Evolutionary conservation across 352 stramenopile species (phyloP).

Genomic region (Aphanomyces euteiches): DNA sequence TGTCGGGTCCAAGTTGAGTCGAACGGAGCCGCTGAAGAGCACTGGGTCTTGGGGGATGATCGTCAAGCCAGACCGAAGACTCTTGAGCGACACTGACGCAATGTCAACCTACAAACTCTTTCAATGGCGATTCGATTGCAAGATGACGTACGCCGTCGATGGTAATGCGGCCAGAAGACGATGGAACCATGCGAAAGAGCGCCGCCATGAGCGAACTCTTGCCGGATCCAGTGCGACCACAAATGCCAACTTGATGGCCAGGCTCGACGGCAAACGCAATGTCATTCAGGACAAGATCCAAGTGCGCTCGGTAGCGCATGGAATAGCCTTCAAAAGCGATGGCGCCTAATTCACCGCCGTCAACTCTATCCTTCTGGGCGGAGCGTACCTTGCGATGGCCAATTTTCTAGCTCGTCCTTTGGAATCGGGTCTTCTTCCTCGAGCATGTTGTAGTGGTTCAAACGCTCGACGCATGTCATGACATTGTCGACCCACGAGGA

Average conservation of each 20-base stretch:
- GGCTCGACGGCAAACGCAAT: not conserved
- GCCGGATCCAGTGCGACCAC: constrained; percentile 48
- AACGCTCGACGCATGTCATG: constrained; percentile 11
- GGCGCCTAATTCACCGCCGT: constrained; percentile 29
- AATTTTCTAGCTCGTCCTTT: not conserved
- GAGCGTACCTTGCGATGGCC: constrained; percentile 1
- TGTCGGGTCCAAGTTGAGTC: constrained; percentile 31
- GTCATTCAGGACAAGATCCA: constrained; percentile 3
- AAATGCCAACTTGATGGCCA: constrained; percentile 32
- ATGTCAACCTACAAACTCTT: constrained; percentile 44
- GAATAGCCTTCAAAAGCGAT: constrained; percentile 49
- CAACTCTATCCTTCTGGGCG: not conserved
- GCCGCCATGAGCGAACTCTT: constrained; percentile 69
- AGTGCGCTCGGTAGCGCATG: not conserved
- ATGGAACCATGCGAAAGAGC: constrained; percentile 68
- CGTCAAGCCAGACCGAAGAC: constrained; percentile 54
- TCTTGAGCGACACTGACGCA: constrained; percentile 47
- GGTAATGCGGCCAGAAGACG: constrained; percentile 53
- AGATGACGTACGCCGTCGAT: constrained; percentile 52
- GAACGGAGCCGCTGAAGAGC: constrained; percentile 24
- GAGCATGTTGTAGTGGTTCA: constrained; percentile 45
- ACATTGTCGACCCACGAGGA: not conserved
- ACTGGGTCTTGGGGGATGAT: constrained; percentile 77
- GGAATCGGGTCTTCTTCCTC: constrained; percentile 43
- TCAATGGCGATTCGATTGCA: not conserved